Evolutionary conservation across 2,329 filamentous ascomycete species (phyloP), one percentile per base, ranked within the genome.

Genomic region (Polytolypa hystricis): DNA sequence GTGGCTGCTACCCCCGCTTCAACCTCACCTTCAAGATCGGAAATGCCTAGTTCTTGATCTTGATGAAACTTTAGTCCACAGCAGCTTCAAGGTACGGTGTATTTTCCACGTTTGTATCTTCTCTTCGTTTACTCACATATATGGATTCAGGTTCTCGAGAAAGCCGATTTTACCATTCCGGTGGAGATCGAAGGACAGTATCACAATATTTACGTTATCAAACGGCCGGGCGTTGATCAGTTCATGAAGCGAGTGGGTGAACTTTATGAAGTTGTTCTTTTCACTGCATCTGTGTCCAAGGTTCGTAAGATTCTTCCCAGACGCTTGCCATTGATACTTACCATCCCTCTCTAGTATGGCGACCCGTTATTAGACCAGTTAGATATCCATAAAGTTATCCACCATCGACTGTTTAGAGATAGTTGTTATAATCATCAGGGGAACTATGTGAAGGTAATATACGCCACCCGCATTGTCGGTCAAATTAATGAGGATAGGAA

Each of bases 381-480:
- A 36, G 91, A 98, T 59, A 96, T 98, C 43, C 91, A 98, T 63
- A 79, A 87, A 47, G 91, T 96, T 29, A 83, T 98, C 10, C 91
- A 98, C 57, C 91, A 98, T 61, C 74, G 91, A 33, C 70, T 98
- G 17, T 98, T 98, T 76, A 79, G 91, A 42, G 91, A 98, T 65
- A 96, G 89, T 62, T 98, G 91, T 65, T 96, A 94, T 64, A 98
- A 98, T 58, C 91, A 98, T 58, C 91, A 96, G 66, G 91, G 91
- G 50, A 98, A 98, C 61, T 98, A 98, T 51, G 91, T 98, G 59
- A 98, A 98, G 68, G 74, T 65, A 41, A 39, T n/a, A n/a, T n/a
- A n/a, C n/a, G n/a, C n/a, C n/a, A n/a, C n/a, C n/a, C n/a, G n/a
- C n/a, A n/a, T n/a, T n/a, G n/a, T n/a, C n/a, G n/a, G n/a, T n/a